Base-by-base conservation (phyloP, 768 basidiomycete genomes). In the Fistulinella prunicolor region DNA sequence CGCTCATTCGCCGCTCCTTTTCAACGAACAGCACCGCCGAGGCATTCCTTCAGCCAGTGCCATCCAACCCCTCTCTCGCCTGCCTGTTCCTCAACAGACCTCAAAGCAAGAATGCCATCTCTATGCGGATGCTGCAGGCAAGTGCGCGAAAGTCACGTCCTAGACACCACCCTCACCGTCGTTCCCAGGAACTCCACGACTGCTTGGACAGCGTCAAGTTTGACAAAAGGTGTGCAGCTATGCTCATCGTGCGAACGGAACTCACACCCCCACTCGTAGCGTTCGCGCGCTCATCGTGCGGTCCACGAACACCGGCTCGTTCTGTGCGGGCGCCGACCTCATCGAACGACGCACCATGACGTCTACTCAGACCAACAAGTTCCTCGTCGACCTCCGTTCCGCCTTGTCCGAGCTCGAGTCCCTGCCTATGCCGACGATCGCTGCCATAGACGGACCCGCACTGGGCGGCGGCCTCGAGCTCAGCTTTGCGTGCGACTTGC, bases 301-400 rank as follows among this genome's bases (percentile, higher is more conserved):
- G 44, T 94, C 94, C 7, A 79, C 88, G 1, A 78, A 83, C 1
- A 56, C 75, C n/a, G 83, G 83, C 20, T 75, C 88, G 3, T 97
- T 96, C 69, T 97, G 94, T 63, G 85, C 94, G 14, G 94, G 94
- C 10, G 94, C 94, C 8, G 94, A 97, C 66, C 80, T 96, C 38
- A 74, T 74, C 42, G 94, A 97, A 62, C 76, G 94, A 45, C 81
- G 83, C n/a, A 78, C 78, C 2, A 96, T 97, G 94, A 72, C 83
- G 10, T 77, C 80, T 54, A 44, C 68, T 4, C 84, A 93, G 57
- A 85, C 95, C 30, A 70, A 79, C 59, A 80, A 76, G 58, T 96
- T 95, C 69, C 84, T 96, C 38, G 68, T 74, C 41, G 82, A 86
- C 56, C 73, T 96, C 20, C 80, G 94, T 23, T 71, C 73, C 32